Conservation (phyloP, 2,329 filamentous ascomycete species). For the Diaporthe sp. region DNA sequence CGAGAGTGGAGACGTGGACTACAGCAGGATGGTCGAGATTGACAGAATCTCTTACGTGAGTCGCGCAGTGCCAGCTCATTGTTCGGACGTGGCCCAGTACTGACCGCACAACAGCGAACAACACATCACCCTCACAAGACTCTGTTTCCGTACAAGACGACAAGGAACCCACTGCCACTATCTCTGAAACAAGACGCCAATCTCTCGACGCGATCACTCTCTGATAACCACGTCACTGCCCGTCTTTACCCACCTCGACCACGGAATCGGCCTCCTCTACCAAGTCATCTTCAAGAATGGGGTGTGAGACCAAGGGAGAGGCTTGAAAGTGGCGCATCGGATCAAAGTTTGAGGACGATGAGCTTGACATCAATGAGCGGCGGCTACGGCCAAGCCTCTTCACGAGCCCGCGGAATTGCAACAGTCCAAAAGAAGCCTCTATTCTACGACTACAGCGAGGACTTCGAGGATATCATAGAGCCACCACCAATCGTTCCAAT, state of each 20-base stretch:
- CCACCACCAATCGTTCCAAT: slow-evolving; percentile 44
- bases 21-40: slow-evolving; percentile 64
- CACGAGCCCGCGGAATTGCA: slow-evolving; percentile 43
- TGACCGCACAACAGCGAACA: slow-evolving; percentile 57
- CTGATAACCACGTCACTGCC: slow-evolving; percentile 34
- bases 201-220: slow-evolving; percentile 56
- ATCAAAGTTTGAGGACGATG: slow-evolving; percentile 57
- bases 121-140: slow-evolving; percentile 58
- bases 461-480: slow-evolving; percentile 55
- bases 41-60: slow-evolving; percentile 62
- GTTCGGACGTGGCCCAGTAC: not conserved
- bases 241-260: slow-evolving; percentile 41
- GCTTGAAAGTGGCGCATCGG: slow-evolving; percentile 52
- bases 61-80: slow-evolving; percentile 18
- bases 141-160: slow-evolving; percentile 50
- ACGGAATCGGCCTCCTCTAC: slow-evolving; percentile 48
- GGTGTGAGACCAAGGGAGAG: slow-evolving; percentile 49
- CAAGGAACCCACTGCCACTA: slow-evolving; percentile 54
- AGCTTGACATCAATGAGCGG: slow-evolving; percentile 66
- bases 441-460: slow-evolving; percentile 69
- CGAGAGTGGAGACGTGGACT: slow-evolving; percentile 62
- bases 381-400: slow-evolving; percentile 56
- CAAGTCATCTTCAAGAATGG: slow-evolving; percentile 53
- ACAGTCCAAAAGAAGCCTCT: slow-evolving; percentile 51
- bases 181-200: slow-evolving; percentile 57